A percentile compares a stretch with the other conserved stretches of the same genome.
These are phyloP conservation scores for Paratinospora sagittata DNA, from an alignment of 164 flowering plant genomes.

Conservation along the genomic window DNA sequence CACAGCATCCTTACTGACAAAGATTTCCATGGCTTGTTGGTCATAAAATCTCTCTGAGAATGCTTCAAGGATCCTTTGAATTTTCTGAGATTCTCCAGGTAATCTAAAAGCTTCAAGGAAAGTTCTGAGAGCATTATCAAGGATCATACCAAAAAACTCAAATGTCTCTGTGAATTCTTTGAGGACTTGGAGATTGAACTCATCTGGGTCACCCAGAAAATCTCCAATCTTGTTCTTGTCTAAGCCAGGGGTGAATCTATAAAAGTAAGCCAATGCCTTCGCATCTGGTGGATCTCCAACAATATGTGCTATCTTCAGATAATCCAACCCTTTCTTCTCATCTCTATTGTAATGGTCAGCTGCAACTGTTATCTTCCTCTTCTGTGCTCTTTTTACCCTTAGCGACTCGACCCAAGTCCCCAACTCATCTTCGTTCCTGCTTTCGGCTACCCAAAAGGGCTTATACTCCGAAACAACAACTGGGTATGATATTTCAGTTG, in stretches of 20 bases:
- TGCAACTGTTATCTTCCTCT: conserved; percentile 69
- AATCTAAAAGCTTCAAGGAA: conserved; percentile 75
- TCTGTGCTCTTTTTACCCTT: conserved; percentile 59
- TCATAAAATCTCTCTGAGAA: conserved; percentile 81
- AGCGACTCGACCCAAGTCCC: conserved; percentile 54
- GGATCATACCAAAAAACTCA: conserved; percentile 66
- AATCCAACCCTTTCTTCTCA: conserved; percentile 84
- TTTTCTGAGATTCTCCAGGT: conserved; percentile 97
- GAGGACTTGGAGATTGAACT: conserved; percentile 65
- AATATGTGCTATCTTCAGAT: conserved; percentile 44
- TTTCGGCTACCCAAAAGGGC: conserved; percentile 71
- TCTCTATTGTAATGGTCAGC: conserved; percentile 77
- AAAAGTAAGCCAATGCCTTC: conserved; percentile 58
- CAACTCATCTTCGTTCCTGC: conserved; percentile 21
- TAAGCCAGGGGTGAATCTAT: conserved; percentile 56
- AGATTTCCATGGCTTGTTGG: conserved; percentile 60
- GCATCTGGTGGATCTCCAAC: conserved; percentile 71
- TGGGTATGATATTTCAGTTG: conserved; percentile 29
- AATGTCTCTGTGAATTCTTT: conserved; percentile 74
- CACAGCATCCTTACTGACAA: conserved; percentile 77
- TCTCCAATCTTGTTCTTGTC: conserved; percentile 79
- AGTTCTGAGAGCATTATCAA: conserved; percentile 73
- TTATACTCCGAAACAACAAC: conserved; percentile 41
- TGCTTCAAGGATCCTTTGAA: conserved; percentile 76
- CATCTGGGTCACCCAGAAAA: conserved; percentile 86